Evolutionary conservation across 805 yeast species (phyloP).

Genomic region (Spathaspora hagerdaliae): DNA sequence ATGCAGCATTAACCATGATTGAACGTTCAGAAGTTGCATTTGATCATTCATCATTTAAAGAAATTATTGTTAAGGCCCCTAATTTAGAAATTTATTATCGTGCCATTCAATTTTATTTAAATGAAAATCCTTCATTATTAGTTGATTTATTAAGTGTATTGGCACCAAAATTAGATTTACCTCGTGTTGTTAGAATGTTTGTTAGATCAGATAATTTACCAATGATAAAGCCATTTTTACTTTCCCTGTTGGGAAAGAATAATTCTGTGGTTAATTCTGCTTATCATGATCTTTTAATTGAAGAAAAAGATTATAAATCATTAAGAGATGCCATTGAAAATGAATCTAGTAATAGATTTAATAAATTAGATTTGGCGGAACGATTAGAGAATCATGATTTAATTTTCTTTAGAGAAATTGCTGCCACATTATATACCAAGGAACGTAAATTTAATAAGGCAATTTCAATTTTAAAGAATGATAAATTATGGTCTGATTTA

Average conservation of each 20-base stretch:
- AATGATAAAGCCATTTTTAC: conserved; percentile 89
- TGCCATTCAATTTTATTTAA: conserved; percentile 91
- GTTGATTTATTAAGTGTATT: conserved; percentile 81
- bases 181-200: conserved; percentile 92
- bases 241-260: conserved; percentile 87
- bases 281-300: conserved; percentile 90
- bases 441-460: conserved; percentile 92
- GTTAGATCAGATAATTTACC: conserved; percentile 95
- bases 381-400: conserved; percentile 89
- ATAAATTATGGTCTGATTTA: conserved; percentile 92
- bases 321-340: conserved; percentile 79
- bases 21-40: conserved; percentile 90
- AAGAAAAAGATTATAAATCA: conserved; percentile 93
- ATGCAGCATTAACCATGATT: conserved; percentile 95
- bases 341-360: conserved; percentile 80
- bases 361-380: conserved; percentile 86
- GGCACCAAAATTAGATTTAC: conserved; percentile 86
- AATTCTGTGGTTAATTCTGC: conserved; percentile 90
- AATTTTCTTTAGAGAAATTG: conserved; percentile 92
- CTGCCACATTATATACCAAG: conserved; percentile 89
- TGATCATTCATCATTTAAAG: conserved; percentile 92
- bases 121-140: conserved; percentile 85
- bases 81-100: conserved; percentile 95
- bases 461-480: conserved; percentile 81
- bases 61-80: conserved; percentile 88